Evolutionary conservation across 192 early-diverging fungal genomes (phyloP).

Genomic region (Coemansia aciculifera): DNA sequence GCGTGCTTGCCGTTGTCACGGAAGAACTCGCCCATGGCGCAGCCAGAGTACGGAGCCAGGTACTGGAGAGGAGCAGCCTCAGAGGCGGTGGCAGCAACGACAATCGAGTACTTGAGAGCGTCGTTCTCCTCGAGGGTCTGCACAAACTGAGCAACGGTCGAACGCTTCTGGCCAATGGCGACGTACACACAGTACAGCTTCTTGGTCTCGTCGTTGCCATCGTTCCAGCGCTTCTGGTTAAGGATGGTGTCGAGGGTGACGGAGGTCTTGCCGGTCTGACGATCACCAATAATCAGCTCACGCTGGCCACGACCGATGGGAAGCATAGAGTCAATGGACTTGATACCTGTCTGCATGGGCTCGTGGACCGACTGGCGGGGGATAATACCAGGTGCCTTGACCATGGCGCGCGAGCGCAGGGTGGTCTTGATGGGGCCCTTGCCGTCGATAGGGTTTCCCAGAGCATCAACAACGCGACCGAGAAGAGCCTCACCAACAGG

Average conservation of each 20-base stretch:
- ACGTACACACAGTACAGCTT: conserved; percentile 99
- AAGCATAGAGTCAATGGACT: conserved; percentile 99
- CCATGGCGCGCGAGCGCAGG: conserved; percentile 90
- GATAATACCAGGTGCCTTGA: conserved; percentile 99
- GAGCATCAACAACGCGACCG: conserved; percentile 98
- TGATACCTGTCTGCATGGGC: conserved; percentile 99
- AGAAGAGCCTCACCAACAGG: conserved; percentile 93
- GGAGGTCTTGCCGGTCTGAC: conserved; percentile 99
- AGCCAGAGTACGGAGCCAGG: conserved; percentile 97
- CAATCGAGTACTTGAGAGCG: conserved; percentile 97
- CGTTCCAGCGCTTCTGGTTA: conserved; percentile 99
- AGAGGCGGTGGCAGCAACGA: conserved; percentile 98
- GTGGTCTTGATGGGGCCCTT: conserved; percentile 93
- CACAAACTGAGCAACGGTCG: conserved; percentile 98
- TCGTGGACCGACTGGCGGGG: conserved; percentile 98
- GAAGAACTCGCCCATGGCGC: conserved; percentile 98
- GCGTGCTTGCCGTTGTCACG: conserved; percentile 98
- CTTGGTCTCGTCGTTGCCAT: conserved; percentile 91
- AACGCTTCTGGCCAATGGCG: conserved; percentile 98
- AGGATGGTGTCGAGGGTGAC: conserved; percentile 98
- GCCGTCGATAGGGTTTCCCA: conserved; percentile 99
- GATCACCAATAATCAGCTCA: conserved; percentile 99
- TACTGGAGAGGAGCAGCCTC: conserved; percentile 99
- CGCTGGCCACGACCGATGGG: conserved; percentile 99
- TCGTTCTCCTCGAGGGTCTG: conserved; percentile 98